A percentile compares a stretch with the other conserved stretches of the same genome.
Conservation (phyloP, 169 alveolate species). For the Babesia gibsoni region DNA sequence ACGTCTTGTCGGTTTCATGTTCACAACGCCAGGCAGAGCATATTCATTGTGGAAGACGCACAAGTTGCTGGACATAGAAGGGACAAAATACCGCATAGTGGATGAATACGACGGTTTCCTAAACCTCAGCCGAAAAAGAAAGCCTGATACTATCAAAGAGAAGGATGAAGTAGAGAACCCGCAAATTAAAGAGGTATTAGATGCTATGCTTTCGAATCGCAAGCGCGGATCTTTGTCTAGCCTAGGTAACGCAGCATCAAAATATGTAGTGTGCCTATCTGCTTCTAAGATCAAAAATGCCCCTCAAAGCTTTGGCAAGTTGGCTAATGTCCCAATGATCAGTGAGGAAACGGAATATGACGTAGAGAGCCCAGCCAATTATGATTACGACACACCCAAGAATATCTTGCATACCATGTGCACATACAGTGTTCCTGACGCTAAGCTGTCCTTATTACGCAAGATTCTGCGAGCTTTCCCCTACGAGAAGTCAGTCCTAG, state of each 20-base stretch:
- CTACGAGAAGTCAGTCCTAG: conserved; percentile 48
- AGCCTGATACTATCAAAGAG: background rate
- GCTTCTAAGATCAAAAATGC: conserved; percentile 28
- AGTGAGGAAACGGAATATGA: background rate
- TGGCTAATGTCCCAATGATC: background rate
- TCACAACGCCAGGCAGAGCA: conserved; percentile 46
- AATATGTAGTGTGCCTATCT: conserved; percentile 42
- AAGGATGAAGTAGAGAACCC: conserved; percentile 12
- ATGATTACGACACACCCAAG: conserved; percentile 1
- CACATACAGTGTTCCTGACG: conserved; percentile 38
- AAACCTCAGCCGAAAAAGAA: background rate
- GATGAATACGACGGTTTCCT: conserved; percentile 58
- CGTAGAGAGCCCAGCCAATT: background rate
- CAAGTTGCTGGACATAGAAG: conserved; percentile 12
- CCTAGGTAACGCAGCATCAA: conserved; percentile 2
- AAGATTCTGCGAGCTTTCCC: conserved; percentile 40
- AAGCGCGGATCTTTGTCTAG: background rate
- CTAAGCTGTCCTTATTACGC: conserved; percentile 32
- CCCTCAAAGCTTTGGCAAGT: conserved; percentile 23
- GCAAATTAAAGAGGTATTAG: conserved; percentile 2
- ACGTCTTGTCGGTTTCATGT: conserved; percentile 31
- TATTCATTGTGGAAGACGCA: conserved; percentile 25
- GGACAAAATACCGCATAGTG: conserved; percentile 33
- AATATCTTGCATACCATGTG: conserved; percentile 55
- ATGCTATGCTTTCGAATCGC: conserved; percentile 8